Evolutionary conservation across 352 stramenopile genomes (phyloP).

Genomic region (Phytophthora palmivora): DNA sequence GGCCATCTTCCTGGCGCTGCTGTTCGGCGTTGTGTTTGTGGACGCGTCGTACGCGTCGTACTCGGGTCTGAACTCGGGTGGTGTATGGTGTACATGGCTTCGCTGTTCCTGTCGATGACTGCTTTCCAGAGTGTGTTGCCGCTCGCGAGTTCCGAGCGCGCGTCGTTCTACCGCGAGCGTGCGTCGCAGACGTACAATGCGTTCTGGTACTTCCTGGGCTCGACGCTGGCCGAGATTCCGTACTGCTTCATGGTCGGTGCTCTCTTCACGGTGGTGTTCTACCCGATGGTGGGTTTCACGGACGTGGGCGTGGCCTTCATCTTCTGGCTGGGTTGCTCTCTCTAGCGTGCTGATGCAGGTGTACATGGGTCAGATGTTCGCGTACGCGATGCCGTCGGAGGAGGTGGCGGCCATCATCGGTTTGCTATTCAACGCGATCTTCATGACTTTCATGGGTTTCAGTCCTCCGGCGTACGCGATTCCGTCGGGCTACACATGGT

Average conservation of each 20-base stretch:
- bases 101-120: constrained; percentile 69
- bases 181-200: constrained; percentile 47
- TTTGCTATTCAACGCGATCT: constrained; percentile 52
- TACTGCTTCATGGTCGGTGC: constrained; percentile 31
- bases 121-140: constrained; percentile 67
- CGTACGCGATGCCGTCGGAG: constrained; percentile 44
- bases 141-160: constrained; percentile 77
- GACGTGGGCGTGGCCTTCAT: constrained; percentile 41
- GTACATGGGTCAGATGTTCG: constrained; percentile 30
- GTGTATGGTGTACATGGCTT: constrained; percentile 79
- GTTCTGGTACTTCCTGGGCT: constrained; percentile 63
- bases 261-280: constrained; percentile 79
- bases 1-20: constrained; percentile 29
- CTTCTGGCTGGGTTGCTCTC: constrained; percentile 41
- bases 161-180: constrained; percentile 79
- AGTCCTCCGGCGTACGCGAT: constrained; percentile 28
- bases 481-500: constrained; percentile 18
- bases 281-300: constrained; percentile 82
- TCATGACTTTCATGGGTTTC: constrained; percentile 48
- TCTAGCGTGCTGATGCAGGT: constrained; percentile 56
- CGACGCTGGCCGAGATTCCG: constrained; percentile 42
- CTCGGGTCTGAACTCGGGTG: constrained; percentile 34
- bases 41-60: constrained; percentile 41
- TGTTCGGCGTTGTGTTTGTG: constrained; percentile 75
- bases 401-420: constrained; percentile 51